Conservation (phyloP, 2,329 filamentous ascomycete species). For the Tothia fuscella region DNA sequence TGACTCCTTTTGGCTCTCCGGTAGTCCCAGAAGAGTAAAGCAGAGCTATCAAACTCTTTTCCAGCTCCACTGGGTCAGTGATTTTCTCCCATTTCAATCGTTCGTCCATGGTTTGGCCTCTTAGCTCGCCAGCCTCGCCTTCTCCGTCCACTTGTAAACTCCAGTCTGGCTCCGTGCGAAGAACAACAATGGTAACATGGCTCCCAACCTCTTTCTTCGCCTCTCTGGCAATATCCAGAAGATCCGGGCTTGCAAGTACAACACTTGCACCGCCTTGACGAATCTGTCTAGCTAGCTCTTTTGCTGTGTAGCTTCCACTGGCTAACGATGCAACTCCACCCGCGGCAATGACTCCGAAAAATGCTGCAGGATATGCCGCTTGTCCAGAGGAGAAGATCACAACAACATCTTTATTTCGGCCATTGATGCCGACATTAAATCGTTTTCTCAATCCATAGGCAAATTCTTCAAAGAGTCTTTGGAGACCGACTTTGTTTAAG, state of each 20-base stretch:
- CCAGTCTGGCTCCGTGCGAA: slow-evolving; percentile 32
- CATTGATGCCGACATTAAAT: slow-evolving; percentile 40
- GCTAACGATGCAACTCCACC: slow-evolving; percentile 49
- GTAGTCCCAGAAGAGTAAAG: slow-evolving; percentile 39
- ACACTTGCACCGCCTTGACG: slow-evolving; percentile 30
- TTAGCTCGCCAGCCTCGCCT: slow-evolving; percentile 26
- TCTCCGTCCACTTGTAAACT: slow-evolving; percentile 20
- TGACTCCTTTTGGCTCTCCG: slow-evolving; percentile 34
- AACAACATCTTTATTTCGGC: slow-evolving; percentile 35
- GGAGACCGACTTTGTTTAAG: slow-evolving; percentile 41
- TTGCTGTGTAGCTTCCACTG: slow-evolving; percentile 36
- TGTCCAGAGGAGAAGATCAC: slow-evolving; percentile 47
- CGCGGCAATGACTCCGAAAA: slow-evolving; percentile 46
- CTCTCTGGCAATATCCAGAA: slow-evolving; percentile 34
- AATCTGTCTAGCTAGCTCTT: slow-evolving; percentile 40
- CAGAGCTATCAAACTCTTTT: slow-evolving; percentile 32
- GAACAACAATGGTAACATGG: slow-evolving; percentile 37
- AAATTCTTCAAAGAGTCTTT: slow-evolving; percentile 38
- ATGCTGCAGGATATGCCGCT: slow-evolving; percentile 39
- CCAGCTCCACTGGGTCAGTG: slow-evolving; percentile 37
- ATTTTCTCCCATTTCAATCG: slow-evolving; percentile 37
- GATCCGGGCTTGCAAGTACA: slow-evolving; percentile 36
- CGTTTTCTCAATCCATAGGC: slow-evolving; percentile 42
- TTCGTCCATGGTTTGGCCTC: slow-evolving; percentile 12
- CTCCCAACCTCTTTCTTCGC: slow-evolving; percentile 40